Conservation (phyloP, 2,329 filamentous ascomycete genomes). For the Aspergillus sp. region DNA sequence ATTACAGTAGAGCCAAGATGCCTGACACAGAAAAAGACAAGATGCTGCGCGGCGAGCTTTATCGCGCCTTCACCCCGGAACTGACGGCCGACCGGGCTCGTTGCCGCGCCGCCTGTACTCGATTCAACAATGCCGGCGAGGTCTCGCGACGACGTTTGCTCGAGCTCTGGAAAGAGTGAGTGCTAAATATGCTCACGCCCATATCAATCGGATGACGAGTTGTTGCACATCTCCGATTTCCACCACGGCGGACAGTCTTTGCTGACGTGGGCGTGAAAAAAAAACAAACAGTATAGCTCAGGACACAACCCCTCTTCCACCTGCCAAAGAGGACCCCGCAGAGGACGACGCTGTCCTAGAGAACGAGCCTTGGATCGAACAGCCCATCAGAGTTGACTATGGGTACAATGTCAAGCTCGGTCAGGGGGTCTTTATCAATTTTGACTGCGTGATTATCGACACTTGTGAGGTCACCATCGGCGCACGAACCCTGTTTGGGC, state of each 20-base stretch:
- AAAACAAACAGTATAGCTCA: conserved; percentile 55
- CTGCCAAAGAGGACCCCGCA: conserved; percentile 54
- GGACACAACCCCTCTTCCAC: conserved; percentile 64
- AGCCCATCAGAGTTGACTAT: conserved; percentile 72
- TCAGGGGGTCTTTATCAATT: conserved; percentile 72
- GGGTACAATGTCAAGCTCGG: conserved; percentile 73
- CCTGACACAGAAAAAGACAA: conserved; percentile 29
- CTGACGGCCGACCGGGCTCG: conserved; percentile 63
- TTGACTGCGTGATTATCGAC: conserved; percentile 73
- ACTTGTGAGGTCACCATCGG: conserved; percentile 74
- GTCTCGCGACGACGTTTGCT: conserved; percentile 61
- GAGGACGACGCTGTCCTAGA: conserved; percentile 66
- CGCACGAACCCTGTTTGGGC: conserved; percentile 73
- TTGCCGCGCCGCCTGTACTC: conserved; percentile 60
- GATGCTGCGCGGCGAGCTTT: conserved; percentile 70
- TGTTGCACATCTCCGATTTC: background rate
- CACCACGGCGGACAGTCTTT: background rate
- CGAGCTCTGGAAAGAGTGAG: conserved; percentile 71
- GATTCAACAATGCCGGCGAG: conserved; percentile 64
- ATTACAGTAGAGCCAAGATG: background rate
- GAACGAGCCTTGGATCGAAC: conserved; percentile 67
- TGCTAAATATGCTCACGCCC: conserved; percentile 17
- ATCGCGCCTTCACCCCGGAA: conserved; percentile 70
- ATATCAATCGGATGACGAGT: background rate
- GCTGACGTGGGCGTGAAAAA: background rate